These are phyloP conservation scores for Brassica carinata DNA, from an alignment of 345 rosid genomes.

Conservation along the genomic window DNA sequence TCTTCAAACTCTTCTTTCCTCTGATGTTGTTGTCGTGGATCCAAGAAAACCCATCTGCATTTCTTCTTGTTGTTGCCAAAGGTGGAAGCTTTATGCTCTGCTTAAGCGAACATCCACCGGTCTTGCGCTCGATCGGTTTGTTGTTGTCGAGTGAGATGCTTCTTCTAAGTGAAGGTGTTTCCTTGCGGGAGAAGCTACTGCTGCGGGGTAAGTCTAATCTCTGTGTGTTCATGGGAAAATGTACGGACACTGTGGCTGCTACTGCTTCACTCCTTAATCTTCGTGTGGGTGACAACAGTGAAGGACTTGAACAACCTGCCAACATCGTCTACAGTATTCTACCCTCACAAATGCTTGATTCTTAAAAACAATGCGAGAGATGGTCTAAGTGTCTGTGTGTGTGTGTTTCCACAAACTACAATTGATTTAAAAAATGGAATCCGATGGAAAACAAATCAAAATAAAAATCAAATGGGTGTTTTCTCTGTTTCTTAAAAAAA, in stretches of 20 bases:
- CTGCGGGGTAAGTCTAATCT: constrained; percentile 87
- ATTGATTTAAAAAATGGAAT: constrained; percentile 52
- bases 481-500: not conserved
- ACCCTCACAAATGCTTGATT: constrained; percentile 50
- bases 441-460: constrained; percentile 53
- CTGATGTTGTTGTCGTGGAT: constrained; percentile 69
- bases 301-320: constrained; percentile 98
- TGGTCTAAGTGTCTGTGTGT: constrained; percentile 26
- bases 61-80: constrained; percentile 62
- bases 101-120: constrained; percentile 66
- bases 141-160: constrained; percentile 56
- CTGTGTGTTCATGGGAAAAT: constrained; percentile 97
- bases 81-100: constrained; percentile 90
- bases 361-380: constrained; percentile 24
- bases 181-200: constrained; percentile 71
- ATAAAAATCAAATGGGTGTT: constrained; percentile 9
- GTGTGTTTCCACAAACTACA: constrained; percentile 27
- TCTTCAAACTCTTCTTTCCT: constrained; percentile 72
- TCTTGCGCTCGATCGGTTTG: constrained; percentile 65
- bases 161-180: constrained; percentile 67
- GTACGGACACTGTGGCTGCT: constrained; percentile 47
- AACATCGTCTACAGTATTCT: constrained; percentile 75
- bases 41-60: constrained; percentile 51
- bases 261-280: constrained; percentile 94
- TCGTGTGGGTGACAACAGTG: constrained; percentile 96